Base-by-base conservation (phyloP, 768 basidiomycete species). In the Termitomyces sp. region DNA sequence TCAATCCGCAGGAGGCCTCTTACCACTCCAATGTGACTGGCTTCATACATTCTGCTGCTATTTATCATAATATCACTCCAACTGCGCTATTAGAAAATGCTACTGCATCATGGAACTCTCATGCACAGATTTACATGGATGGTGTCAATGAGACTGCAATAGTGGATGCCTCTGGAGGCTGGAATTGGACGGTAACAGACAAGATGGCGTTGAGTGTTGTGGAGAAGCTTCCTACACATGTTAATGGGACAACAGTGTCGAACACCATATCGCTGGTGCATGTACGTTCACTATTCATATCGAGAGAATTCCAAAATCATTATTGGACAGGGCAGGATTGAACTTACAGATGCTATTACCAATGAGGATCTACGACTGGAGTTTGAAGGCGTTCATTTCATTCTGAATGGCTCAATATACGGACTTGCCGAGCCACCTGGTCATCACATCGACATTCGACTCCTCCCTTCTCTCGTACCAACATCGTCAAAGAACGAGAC, bases 21-120 rank as follows among this genome's bases (percentile, higher is more conserved):
- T 92, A 90, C 64, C 89, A 85, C 60, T 67, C 74, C 4, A 94
- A 94, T 64, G 76, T 88, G 41, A 91, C 91, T 15, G 91, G 91
- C 7, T 91, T 89, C 65, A 77, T 89, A 54, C 84, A 84, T 51
- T 89, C 88, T 3, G 71, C 81, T 41, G 68, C 82, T 13, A 71
- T 73, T 36, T 81, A 82, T 61, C 75, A 83, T 63, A 93, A 92
- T 64, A 81, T 91, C 40, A 81, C 88, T 2, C 70, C 73, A 18
- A 62, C 75, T 7, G 69, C 72, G 35, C 67, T 83, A 20, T 59
- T 66, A 35, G 63, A 64, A 33, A 72, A 76, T 52, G 64, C 71
- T 23, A 67, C 75, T 10, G 56, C 71, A 23, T 64, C 75, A 6
- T 89, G 86, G 88, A 75, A 68, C 29, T 58, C 75, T 13, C 58